Evolutionary conservation across 2,329 filamentous ascomycete species (phyloP), one percentile per base, ranked within the genome.

Genomic region (Elsinoe perseae): DNA sequence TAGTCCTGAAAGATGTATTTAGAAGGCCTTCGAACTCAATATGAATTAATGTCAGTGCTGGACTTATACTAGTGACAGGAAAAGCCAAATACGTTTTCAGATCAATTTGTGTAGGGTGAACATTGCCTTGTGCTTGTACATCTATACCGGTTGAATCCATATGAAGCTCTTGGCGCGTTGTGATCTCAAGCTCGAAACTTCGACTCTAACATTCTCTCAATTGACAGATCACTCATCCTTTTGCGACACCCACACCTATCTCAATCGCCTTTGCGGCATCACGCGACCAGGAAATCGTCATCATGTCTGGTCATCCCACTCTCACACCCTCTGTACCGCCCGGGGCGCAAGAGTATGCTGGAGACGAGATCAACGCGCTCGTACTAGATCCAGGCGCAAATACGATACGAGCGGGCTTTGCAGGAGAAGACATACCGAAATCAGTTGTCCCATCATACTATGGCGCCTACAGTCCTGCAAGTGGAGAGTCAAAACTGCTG

Each of bases 361-460:
- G 74, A 95, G 93, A 98, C 77, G 93, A 98, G 77, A 91, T 98
- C 62, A 95, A 91, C 32, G 95, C 95, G 54, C 87, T 98, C 64
- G 89, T 98, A 34, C 88, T 98, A 68, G 93, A 98, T 69, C 88
- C 93, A 2, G 93, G 95, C 60, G 96, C 90, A 75, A 89, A 87
- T 68, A 86, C 84, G 64, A 91, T 88, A 38, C 90, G 95, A 73
- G 93, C 91, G 59, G 93, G 93, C 58, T 98, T 97, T 68, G 95
- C 95, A 10, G 93, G 95, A 68, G 95, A 98, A 80, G 93, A 98
- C 74, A 86, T 90, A 0, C 93, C 93, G 64, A 97, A 97, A 76
- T 90, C 89, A 27, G 84, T 97, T 57, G 80, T 95, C 58, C 91
- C 92, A 25, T 93, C 90, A 43, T 89, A 87, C 75, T 98, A 98